A percentile compares a stretch with the other conserved stretches of the same genome.
These are phyloP conservation scores for Trichoderma atrobrunneum DNA, from an alignment of 2,329 filamentous ascomycete species.

Conservation along the genomic window DNA sequence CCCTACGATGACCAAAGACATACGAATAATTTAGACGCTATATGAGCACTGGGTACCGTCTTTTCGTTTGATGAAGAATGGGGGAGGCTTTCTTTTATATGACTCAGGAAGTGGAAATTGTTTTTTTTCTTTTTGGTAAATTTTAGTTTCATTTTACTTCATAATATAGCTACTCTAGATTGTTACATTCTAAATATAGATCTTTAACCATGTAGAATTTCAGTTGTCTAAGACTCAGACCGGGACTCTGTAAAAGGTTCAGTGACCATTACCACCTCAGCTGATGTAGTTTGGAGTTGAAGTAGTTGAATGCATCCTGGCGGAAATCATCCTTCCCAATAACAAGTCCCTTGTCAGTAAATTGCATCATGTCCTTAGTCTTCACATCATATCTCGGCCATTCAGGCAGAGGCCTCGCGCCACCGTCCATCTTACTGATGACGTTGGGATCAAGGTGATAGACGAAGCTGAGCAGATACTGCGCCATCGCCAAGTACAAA, in stretches of 20 bases:
- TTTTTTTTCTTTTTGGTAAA: too few relatives aligned
- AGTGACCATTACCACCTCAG: background rate
- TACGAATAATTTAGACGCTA: background rate
- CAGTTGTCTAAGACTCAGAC: background rate
- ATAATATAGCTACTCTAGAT: background rate
- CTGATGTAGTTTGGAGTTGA: background rate
- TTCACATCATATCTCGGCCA: background rate
- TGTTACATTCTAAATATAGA: background rate
- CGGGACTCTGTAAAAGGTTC: background rate
- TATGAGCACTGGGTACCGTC: background rate
- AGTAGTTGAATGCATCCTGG: background rate
- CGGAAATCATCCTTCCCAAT: background rate
- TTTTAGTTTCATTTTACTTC: background rate
- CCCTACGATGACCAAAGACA: background rate
- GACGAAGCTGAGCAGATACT: background rate
- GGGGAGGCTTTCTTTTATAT: background rate
- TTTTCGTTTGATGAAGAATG: background rate
- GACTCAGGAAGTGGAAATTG: background rate
- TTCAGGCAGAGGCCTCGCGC: background rate
- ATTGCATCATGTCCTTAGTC: background rate
- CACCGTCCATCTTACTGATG: background rate
- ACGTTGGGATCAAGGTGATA: background rate
- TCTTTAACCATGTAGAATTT: background rate
- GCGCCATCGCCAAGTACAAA: background rate
- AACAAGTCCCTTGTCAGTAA: background rate